These are phyloP conservation scores for Penicillium sp. DNA, from an alignment of 2,329 filamentous ascomycete species.

Conservation along the genomic window DNA sequence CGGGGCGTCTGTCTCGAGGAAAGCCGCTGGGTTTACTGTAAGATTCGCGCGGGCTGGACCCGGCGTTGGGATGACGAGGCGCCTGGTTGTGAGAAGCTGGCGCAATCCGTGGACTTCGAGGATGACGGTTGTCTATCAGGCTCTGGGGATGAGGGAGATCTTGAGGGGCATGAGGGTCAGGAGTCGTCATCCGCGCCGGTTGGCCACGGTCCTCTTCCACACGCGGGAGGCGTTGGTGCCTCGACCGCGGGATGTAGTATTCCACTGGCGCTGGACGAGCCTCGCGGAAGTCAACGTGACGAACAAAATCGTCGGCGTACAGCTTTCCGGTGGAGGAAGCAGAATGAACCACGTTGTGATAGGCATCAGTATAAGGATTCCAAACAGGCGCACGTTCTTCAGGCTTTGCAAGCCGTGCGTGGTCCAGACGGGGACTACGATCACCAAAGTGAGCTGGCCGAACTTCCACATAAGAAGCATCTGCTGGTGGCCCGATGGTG, in stretches of 20 bases:
- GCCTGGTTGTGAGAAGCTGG: constrained; percentile 19
- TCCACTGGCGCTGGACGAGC: constrained; percentile 21
- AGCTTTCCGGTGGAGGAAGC: constrained; percentile 26
- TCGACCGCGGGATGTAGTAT: constrained; percentile 19
- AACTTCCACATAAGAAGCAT: constrained; percentile 16
- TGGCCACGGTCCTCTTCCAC: constrained; percentile 19
- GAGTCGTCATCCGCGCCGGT: constrained; percentile 11
- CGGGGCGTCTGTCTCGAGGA: constrained; percentile 21
- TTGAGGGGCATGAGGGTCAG: constrained; percentile 17
- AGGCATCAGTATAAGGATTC: constrained; percentile 20
- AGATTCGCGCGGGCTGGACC: constrained; percentile 4
- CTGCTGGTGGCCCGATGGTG: constrained; percentile 18
- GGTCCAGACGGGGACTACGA: constrained; percentile 19
- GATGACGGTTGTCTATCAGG: constrained; percentile 13
- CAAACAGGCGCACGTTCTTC: constrained; percentile 18
- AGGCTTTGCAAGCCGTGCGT: constrained; percentile 8
- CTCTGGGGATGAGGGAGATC: constrained; percentile 15
- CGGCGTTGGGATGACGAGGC: constrained; percentile 8
- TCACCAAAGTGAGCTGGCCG: constrained; percentile 22
- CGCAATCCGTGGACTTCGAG: constrained; percentile 12
- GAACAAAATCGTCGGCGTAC: constrained; percentile 42
- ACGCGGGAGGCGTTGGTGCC: constrained; percentile 15
- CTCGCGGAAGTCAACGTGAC: constrained; percentile 33
- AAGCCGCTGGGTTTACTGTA: constrained; percentile 8
- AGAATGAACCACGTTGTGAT: constrained; percentile 19